Evolutionary conservation across 345 rosid genomes (phyloP), one percentile per base, ranked within the genome.

Genomic region (Erodium maritimum): DNA sequence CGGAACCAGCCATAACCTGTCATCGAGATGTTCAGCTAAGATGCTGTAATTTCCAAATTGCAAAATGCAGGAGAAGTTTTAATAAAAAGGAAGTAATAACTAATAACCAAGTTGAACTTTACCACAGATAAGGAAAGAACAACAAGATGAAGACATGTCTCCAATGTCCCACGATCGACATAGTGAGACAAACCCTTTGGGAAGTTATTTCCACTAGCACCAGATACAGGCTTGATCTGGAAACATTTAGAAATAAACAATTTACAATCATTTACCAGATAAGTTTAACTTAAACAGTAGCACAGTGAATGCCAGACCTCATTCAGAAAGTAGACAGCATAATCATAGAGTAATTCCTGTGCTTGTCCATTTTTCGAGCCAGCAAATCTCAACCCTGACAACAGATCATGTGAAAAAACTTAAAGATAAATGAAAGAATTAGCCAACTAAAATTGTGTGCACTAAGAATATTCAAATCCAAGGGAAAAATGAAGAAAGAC

Each of bases 1-100:
- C 96, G 50, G 96, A 86, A 64, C 96, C 98, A 65, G 96, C 96
- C 98, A 91, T 91, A 65, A 88, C 87, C 98, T 91, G 69, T 60
- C 68, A 65, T 62, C 46, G 50, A 42, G 48, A 42, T 13, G 16
- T 11, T 42, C 48, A 42, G 48, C 48, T 42, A 3, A 42, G 48
- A 42, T 42, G 17, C 48, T 42, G 12, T 16, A 42, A 42, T 42
- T 23, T 61, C 65, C 22, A 57, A 61, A 59, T 54, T 66, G 19
- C 19, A 17, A 50, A 17, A 46, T 19, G 46, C 14, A 69, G 53
- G 54, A 58, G 58, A 51, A 33, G 58, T 63, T 64, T 61, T 53
- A 45, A 57, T 63, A 14, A 33, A 25, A 51, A 16, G 55, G 54
- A 65, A 59, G 50, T 4, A 23, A 59, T 21, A n/a, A n/a, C n/a